Base-by-base conservation (phyloP, 495 filamentous ascomycete genomes). In the Penicilliopsis zonata region DNA sequence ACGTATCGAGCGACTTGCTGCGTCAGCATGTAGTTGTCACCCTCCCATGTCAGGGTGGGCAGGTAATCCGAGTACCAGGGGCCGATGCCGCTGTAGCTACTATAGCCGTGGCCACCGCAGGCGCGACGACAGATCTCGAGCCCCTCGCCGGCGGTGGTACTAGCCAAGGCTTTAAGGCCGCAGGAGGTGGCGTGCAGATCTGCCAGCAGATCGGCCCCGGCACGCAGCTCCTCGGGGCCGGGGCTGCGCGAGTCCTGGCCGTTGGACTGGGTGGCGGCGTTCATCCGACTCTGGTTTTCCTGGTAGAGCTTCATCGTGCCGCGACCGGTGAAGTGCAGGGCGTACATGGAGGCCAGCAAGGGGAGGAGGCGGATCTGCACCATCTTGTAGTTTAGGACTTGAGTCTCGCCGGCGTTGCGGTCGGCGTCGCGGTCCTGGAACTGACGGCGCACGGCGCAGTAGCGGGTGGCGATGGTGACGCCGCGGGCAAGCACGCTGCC, bases 11-110 rank as follows among this genome's bases (percentile, higher is more conserved):
- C 74, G n/a, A 82, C 78, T 59, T 86, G 80, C 44, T 84, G 80
- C 20, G 76, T 77, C 28, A 84, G 57, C 74, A 84, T 82, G 46
- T 78, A 82, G 57, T 84, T 84, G 50, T 84, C 80, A 24, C 80
- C 76, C 28, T 62, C 60, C 60, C 59, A 66, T 9, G 79, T 83
- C 16, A 75, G 63, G 0, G 76, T 80, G 13, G 80, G 74, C 1
- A 82, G 60, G 47, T 80, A 78, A 41, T 81, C 74, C 5, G 80
- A 59, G 47, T 80, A 84, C 59, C 68, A 72, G 5, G 67, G 43
- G 3, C 75, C 75, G 38, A 84, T 79, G 9, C 80, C 80, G 38
- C 67, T 68, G 59, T 81, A 78, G 42, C 64, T 70, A 37, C 59
- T 70, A 54, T 79, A 86, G 21, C 80, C 80, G 40, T 86, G 80